Evolutionary conservation across 371 early-diverging fungal species (phyloP).

Genomic region (Synchytrium microbalum): DNA sequence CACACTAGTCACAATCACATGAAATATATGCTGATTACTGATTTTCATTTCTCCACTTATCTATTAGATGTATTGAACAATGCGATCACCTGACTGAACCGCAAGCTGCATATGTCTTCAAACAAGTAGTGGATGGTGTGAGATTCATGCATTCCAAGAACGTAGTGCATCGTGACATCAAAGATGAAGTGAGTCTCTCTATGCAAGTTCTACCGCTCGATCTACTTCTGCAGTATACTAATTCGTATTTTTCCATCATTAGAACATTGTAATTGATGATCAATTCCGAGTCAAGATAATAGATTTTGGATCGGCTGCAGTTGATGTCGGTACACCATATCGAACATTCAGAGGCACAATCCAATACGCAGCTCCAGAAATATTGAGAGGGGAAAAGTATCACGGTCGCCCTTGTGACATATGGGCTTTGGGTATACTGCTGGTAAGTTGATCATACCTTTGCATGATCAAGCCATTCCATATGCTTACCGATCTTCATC

Average conservation of each 20-base stretch:
- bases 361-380: constrained; percentile 65
- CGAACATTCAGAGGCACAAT: constrained; percentile 49
- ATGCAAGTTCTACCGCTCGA: not conserved
- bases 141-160: constrained; percentile 62
- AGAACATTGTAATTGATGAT: constrained; percentile 70
- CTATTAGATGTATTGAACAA: not conserved
- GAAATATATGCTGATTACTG: too few relatives aligned
- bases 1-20: too few relatives aligned
- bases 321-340: constrained; percentile 25
- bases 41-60: too few relatives aligned
- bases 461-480: not conserved
- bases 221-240: constrained; percentile 20
- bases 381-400: constrained; percentile 58
- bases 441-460: constrained; percentile 26
- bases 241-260: constrained; percentile 13
- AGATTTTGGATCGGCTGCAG: constrained; percentile 70
- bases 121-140: constrained; percentile 63
- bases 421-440: constrained; percentile 69
- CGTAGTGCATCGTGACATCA: constrained; percentile 41
- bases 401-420: constrained; percentile 74
- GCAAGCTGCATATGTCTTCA: constrained; percentile 40
- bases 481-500: not conserved
- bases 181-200: constrained; percentile 21
- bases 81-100: not conserved
- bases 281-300: constrained; percentile 64